Evolutionary conservation across 306 rosid species (phyloP), one percentile per base, ranked within the genome.

Genomic region (Trifolium repens): DNA sequence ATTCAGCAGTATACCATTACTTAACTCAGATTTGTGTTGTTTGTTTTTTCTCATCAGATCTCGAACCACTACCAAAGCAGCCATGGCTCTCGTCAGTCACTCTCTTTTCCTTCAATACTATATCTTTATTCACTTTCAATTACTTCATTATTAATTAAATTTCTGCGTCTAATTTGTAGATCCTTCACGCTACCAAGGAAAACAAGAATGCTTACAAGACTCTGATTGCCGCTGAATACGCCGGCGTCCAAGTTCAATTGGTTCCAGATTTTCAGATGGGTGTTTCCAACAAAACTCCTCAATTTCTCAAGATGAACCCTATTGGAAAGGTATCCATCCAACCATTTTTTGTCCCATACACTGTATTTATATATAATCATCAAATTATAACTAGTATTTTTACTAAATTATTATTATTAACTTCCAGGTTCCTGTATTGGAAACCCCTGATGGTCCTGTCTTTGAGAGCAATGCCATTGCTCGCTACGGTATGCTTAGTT

Each of bases 391-490:
- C 10, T 40, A 2, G 11, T 7, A 7, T 8, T 40, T 12, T 17
- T 43, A 17, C 32, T 57, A 10, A 26, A 11, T 32, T 7, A 60
- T 60, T 12, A 24, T 4, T 57, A 27, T 54, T 53, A 15, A 8
- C 9, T 71, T 76, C 11, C 83, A 93, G 98, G 76, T 87, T 74
- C 98, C 98, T 7, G 96, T 90, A 15, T 55, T 93, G 84, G 86
- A 87, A 79, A 93, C 96, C 12, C 89, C 93, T 0, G 91, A 93
- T 58, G 98, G 96, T 52, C 60, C 93, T 1, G 53, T 93, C 12
- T 93, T 90, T 22, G 94, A 93, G 86, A 93, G 98, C 77, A 93
- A 93, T 66, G 94, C 98, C 2, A 90, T 90, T 60, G 93, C 98
- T 26, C 94, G 96, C 11, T 89, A 90, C 44, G 91, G 96, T 87